These are phyloP conservation scores for Cryptosporidium baileyi DNA, from an alignment of 169 alveolate genomes.

Conservation along the genomic window DNA sequence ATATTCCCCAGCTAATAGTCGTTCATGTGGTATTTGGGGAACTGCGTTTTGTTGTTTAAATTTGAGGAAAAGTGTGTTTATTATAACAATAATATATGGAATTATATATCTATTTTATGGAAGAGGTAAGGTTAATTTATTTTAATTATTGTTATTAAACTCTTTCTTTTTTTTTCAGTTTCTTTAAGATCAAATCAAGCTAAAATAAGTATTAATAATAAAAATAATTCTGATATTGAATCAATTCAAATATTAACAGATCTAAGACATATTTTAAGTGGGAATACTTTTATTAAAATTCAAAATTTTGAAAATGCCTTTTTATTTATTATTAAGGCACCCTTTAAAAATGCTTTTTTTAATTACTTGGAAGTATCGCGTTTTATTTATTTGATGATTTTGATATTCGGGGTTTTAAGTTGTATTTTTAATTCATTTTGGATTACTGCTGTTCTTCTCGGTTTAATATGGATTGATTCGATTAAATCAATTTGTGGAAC, in stretches of 20 bases:
- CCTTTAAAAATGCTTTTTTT: not conserved
- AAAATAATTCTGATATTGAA: too few relatives aligned
- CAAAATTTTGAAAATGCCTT: too few relatives aligned
- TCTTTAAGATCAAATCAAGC: too few relatives aligned
- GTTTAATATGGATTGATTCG: slow-evolving; percentile 33
- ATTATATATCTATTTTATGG: not conserved
- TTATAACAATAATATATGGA: slow-evolving; percentile 22
- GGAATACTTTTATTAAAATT: too few relatives aligned
- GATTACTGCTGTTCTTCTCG: slow-evolving; percentile 36
- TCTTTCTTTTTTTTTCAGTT: not conserved
- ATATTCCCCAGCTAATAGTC: not conserved
- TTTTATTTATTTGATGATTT: not conserved
- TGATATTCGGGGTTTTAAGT: not conserved
- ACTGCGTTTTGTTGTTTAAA: slow-evolving; percentile 56
- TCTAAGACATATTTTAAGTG: too few relatives aligned
- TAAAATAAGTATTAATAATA: too few relatives aligned
- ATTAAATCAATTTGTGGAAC: slow-evolving; percentile 2
- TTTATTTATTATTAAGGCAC: too few relatives aligned
- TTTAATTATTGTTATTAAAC: too few relatives aligned
- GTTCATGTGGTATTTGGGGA: slow-evolving; percentile 65
- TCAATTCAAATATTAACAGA: too few relatives aligned
- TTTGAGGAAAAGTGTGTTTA: slow-evolving; percentile 15
- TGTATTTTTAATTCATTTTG: slow-evolving; percentile 29
- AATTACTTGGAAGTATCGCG: slow-evolving; percentile 19
- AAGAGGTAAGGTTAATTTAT: not conserved